These are phyloP conservation scores for Angophora floribunda DNA, from an alignment of 345 rosid species.

Conservation along the genomic window DNA sequence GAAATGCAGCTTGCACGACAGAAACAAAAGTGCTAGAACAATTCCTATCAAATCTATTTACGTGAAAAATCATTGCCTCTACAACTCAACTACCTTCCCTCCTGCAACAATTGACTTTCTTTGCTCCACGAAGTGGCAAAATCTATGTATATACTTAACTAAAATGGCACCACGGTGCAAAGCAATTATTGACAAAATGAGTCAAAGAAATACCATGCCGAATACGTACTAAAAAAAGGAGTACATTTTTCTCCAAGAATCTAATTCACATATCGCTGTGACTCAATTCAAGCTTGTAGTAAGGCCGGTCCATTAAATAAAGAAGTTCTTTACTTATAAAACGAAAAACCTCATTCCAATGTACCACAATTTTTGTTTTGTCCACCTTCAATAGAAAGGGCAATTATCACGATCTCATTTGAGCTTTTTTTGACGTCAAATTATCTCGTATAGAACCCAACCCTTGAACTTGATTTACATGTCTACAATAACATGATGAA, in stretches of 20 bases:
- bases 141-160: not conserved
- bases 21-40: not conserved
- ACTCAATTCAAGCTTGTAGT: not conserved
- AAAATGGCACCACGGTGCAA: not conserved
- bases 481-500: not conserved
- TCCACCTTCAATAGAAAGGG: not conserved
- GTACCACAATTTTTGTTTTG: not conserved
- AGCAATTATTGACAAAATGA: not conserved
- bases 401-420: not conserved
- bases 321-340: not conserved
- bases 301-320: not conserved
- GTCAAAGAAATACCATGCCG: not conserved
- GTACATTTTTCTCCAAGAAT: not conserved
- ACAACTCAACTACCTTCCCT: not conserved
- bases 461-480: not conserved
- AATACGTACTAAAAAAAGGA: not conserved
- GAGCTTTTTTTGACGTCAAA: not conserved
- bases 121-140: not conserved
- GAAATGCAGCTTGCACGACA: not conserved
- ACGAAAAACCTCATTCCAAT: not conserved
- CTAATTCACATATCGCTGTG: not conserved
- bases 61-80: not conserved
- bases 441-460: not conserved
- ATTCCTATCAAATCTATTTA: not conserved
- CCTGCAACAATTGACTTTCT: not conserved